These are phyloP conservation scores for Aquilaria yunnanensis DNA, from an alignment of 345 rosid genomes.

Conservation along the genomic window DNA sequence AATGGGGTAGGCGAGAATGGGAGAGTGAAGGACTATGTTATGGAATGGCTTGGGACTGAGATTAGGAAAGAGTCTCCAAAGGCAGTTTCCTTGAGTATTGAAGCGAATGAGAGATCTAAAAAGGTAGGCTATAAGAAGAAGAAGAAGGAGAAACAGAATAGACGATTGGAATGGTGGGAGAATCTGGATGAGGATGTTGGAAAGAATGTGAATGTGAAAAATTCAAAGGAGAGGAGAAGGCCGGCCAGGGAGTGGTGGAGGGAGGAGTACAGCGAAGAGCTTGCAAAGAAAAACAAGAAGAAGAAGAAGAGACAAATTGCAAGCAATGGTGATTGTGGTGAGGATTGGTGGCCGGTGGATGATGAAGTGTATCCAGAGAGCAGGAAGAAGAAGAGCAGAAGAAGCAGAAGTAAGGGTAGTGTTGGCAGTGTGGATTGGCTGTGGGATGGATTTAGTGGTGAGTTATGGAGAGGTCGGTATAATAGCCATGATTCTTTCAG, in stretches of 20 bases:
- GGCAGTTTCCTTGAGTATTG: slow-evolving; percentile 22
- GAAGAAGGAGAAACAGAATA: slow-evolving; percentile 25
- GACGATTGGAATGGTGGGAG: slow-evolving; percentile 88
- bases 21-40: slow-evolving; percentile 74
- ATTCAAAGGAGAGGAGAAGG: slow-evolving; percentile 46
- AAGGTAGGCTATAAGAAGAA: slow-evolving; percentile 5
- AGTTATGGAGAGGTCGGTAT: slow-evolving; percentile 43
- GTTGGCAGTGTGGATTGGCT: slow-evolving; percentile 79
- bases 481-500: slow-evolving; percentile 63
- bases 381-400: slow-evolving; percentile 44
- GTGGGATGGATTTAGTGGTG: slow-evolving; percentile 73
- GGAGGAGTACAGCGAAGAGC: slow-evolving; percentile 83
- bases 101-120: slow-evolving; percentile 20
- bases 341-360: slow-evolving; percentile 52
- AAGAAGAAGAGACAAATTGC: slow-evolving; percentile 35
- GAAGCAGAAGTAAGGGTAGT: slow-evolving; percentile 43
- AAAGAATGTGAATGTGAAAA: slow-evolving; percentile 23
- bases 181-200: slow-evolving; percentile 69
- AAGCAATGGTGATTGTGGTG: slow-evolving; percentile 26
- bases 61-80: slow-evolving; percentile 73
- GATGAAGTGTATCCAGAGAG: slow-evolving; percentile 30
- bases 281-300: slow-evolving; percentile 59
- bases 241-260: slow-evolving; percentile 97
- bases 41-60: slow-evolving; percentile 92
- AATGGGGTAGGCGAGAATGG: slow-evolving; percentile 33